These are phyloP conservation scores for Camellia japonica DNA, from an alignment of 148 eudicot genomes.

Conservation along the genomic window DNA sequence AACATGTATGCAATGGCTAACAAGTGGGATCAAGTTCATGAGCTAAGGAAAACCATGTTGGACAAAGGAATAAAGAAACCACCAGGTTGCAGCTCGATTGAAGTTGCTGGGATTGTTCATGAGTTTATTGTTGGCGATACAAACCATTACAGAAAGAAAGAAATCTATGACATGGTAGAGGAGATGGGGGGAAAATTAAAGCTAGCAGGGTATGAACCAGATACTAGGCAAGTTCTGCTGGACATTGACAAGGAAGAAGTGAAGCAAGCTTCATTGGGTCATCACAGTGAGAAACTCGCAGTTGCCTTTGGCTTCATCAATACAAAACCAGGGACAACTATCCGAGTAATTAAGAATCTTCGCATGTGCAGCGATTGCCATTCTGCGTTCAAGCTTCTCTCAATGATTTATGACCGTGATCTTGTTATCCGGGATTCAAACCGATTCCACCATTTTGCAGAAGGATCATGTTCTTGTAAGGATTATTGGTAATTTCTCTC, in stretches of 20 bases:
- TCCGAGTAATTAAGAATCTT: constrained; percentile 20
- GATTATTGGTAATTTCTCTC: constrained; percentile 16
- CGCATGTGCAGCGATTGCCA: constrained; percentile 23
- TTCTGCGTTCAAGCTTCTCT: constrained; percentile 16
- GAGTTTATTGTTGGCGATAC: constrained; percentile 18
- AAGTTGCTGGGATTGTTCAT: constrained; percentile 24
- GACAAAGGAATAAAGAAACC: constrained; percentile 12
- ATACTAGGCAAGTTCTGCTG: constrained; percentile 10
- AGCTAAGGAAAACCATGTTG: constrained; percentile 15
- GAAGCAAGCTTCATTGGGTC: constrained; percentile 15
- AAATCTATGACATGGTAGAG: constrained; percentile 18
- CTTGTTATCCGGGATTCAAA: constrained; percentile 20
- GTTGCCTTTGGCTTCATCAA: constrained; percentile 22
- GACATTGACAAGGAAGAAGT: constrained; percentile 18
- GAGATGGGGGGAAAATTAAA: constrained; percentile 18
- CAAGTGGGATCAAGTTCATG: constrained; percentile 15
- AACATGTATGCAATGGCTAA: constrained; percentile 17
- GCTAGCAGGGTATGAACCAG: constrained; percentile 15
- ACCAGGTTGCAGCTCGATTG: constrained; percentile 25
- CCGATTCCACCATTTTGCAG: constrained; percentile 20
- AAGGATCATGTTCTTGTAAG: constrained; percentile 23
- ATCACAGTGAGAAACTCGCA: constrained; percentile 27
- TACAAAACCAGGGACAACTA: constrained; percentile 14
- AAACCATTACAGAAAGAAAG: constrained; percentile 10
- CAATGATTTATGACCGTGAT: constrained; percentile 14